Evolutionary conservation across 2,329 filamentous ascomycete species (phyloP), one percentile per base, ranked within the genome.

Genomic region (Coniochaeta sp.): DNA sequence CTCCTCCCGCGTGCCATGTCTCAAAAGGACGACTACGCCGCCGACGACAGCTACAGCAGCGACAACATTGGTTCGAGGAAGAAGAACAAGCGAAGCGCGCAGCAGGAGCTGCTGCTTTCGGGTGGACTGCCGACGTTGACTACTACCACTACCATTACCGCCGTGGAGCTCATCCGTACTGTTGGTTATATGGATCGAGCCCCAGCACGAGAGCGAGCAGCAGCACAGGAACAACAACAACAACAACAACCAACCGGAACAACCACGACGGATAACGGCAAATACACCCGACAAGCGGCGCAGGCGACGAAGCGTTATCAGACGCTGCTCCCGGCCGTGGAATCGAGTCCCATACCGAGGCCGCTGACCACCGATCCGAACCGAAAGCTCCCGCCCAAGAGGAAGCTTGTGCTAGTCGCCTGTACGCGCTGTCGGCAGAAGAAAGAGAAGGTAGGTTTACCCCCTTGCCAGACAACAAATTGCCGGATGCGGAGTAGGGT

Each of bases 311-410:
- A 48, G 45, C 45, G 45, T 48, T 48, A 48, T 24, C 45, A 48
- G 45, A 48, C 45, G 45, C 45, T 48, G 26, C 45, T 48, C 16
- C 45, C 45, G 26, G 45, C 45, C 2, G 16, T 31, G 45, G 45
- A 31, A 10, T 30, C 45, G 3, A 24, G 24, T 24, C 45, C 45
- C 26, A 48, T 30, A 48, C 16, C 45, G 13, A 31, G 26, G 20
- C 13, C 26, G 10, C 14, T 31, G 26, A 12, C 28, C 2, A 28
- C 13, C 14, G 45, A 48, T n/a, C 6, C 45, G 18, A 26, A 26
- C 18, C 45, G 45, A 18, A 48, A 48, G 28, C 45, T 48, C n/a
- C 45, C 45, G 45, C 45, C 45, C 45, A 48, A 48, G 45, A 48
- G 45, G 18, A 48, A 31, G 45, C 28, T 48, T 12, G 45, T 48